phyloP scores from a whole-genome alignment of 2,329 filamentous ascomycete genomes.

The Pseudodiploospora longispora region DNA sequence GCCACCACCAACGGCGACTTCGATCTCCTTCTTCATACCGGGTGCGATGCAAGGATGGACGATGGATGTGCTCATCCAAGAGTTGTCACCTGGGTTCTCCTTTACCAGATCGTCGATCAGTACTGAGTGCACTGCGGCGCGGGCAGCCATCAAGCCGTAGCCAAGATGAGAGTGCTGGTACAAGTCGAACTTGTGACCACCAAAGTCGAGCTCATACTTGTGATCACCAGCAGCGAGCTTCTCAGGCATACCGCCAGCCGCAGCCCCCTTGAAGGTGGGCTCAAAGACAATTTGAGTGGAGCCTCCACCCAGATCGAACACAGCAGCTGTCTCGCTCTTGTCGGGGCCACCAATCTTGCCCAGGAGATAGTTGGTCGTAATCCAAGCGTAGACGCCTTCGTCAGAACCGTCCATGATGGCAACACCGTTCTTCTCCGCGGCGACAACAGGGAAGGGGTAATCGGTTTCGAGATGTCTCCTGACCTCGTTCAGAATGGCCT shows the following conservation, averaged over 20 bases:
- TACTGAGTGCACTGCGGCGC: slow-evolving; percentile 71
- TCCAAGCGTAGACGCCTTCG: slow-evolving; percentile 98
- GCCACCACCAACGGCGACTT: slow-evolving; percentile 53
- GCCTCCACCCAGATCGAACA: slow-evolving; percentile 93
- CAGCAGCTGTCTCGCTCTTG: slow-evolving; percentile 80
- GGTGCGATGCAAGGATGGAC: slow-evolving; percentile 81
- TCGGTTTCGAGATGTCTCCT: slow-evolving; percentile 73
- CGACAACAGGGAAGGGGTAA: slow-evolving; percentile 92
- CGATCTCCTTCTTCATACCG: slow-evolving; percentile 66
- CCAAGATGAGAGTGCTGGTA: slow-evolving; percentile 98
- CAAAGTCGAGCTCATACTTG: slow-evolving; percentile 88
- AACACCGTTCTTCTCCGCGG: slow-evolving; percentile 75
- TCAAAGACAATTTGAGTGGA: slow-evolving; percentile 99
- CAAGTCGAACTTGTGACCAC: slow-evolving; percentile 80
- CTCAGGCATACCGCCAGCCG: slow-evolving; percentile 73
- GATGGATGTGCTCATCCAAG: slow-evolving; percentile 65
- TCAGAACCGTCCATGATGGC: slow-evolving; percentile 96
- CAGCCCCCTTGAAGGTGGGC: slow-evolving; percentile 74
- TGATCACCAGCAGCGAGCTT: slow-evolving; percentile 84
- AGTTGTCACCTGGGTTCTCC: slow-evolving; percentile 48
- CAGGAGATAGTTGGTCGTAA: slow-evolving; percentile 96
- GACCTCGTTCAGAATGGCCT: slow-evolving; percentile 80
- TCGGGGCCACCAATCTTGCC: slow-evolving; percentile 95
- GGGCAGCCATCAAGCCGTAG: slow-evolving; percentile 92
- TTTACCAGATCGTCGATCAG: slow-evolving; percentile 66